phyloP scores from a whole-genome alignment of 176 grass and related monocot species.

The Leersia perrieri region DNA sequence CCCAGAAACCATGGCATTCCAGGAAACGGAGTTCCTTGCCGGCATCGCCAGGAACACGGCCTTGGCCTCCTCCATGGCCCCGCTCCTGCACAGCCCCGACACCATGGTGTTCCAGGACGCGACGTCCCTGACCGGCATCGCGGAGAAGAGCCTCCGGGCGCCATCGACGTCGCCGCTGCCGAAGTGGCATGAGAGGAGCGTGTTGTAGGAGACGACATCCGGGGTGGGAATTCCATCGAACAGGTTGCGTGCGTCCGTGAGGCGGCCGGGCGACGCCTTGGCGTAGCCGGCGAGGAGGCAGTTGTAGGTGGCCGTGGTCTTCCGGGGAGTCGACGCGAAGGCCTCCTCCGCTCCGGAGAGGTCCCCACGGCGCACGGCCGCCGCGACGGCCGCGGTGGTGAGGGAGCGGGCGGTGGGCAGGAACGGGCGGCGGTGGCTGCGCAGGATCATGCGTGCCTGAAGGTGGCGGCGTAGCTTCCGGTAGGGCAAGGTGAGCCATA shows the following conservation, averaged over 20 bases:
- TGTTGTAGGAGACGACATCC: slow-evolving; percentile 73
- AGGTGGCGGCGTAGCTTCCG: too few species aligned
- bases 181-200: slow-evolving; percentile 67
- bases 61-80: slow-evolving; percentile 45
- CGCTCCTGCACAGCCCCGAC: slow-evolving; percentile 48
- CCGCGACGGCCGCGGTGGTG: slow-evolving; percentile 34
- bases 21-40: slow-evolving; percentile 47
- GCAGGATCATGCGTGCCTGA: background rate
- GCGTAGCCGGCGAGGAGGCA: slow-evolving; percentile 47
- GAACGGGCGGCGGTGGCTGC: background rate
- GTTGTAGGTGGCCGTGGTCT: slow-evolving; percentile 53
- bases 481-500: too few species aligned
- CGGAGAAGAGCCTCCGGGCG: slow-evolving; percentile 45
- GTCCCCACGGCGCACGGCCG: slow-evolving; percentile 35
- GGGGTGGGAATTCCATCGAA: slow-evolving; percentile 47
- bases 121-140: slow-evolving; percentile 48
- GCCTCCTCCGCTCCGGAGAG: slow-evolving; percentile 32
- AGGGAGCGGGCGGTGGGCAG: background rate
- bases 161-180: slow-evolving; percentile 43
- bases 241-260: slow-evolving; percentile 34
- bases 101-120: slow-evolving; percentile 76
- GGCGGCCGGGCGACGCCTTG: slow-evolving; percentile 1
- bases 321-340: background rate
- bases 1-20: slow-evolving; percentile 59
- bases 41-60: slow-evolving; percentile 54